phyloP scores from a whole-genome alignment of 1,284 basidiomycete species.

The Ceratobasidium sp. region DNA sequence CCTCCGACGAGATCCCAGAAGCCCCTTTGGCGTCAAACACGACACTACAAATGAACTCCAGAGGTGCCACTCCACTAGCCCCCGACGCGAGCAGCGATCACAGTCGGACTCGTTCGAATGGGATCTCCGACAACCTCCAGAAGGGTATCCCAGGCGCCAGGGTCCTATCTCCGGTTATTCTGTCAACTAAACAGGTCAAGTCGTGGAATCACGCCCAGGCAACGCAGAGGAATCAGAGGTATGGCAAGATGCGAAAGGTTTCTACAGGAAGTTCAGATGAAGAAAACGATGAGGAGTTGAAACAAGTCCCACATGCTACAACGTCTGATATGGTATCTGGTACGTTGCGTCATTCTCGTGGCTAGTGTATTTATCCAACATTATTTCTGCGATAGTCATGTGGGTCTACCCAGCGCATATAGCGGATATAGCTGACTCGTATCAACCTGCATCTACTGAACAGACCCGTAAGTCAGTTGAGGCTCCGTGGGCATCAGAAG shows the following conservation, averaged over 20 bases:
- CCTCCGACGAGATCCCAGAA: constrained; percentile 42
- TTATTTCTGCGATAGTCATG: not conserved
- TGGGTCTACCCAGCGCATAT: not conserved
- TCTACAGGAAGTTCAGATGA: constrained; percentile 15
- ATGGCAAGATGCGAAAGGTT: constrained; percentile 35
- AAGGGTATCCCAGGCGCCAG: constrained; percentile 10
- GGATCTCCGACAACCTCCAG: not conserved
- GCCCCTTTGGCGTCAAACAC: constrained; percentile 23
- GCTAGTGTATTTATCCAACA: not conserved
- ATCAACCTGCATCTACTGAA: not conserved
- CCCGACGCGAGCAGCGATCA: constrained; percentile 31
- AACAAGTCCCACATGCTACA: constrained; percentile 35
- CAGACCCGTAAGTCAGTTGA: constrained; percentile 30
- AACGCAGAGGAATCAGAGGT: constrained; percentile 9
- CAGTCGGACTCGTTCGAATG: constrained; percentile 11
- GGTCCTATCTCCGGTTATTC: constrained; percentile 22
- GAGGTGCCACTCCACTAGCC: constrained; percentile 31
- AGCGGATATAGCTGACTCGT: not conserved
- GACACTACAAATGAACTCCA: constrained; percentile 40
- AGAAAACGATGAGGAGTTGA: constrained; percentile 38
- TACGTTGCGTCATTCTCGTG: not conserved
- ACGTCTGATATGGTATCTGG: constrained; percentile 15
- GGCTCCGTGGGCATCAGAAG: not conserved
- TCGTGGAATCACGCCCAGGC: constrained; percentile 43
- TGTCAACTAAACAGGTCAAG: constrained; percentile 35